These are phyloP conservation scores for Tritrichomonas musculus DNA, from an alignment of 208 protist species.

Conservation along the genomic window DNA sequence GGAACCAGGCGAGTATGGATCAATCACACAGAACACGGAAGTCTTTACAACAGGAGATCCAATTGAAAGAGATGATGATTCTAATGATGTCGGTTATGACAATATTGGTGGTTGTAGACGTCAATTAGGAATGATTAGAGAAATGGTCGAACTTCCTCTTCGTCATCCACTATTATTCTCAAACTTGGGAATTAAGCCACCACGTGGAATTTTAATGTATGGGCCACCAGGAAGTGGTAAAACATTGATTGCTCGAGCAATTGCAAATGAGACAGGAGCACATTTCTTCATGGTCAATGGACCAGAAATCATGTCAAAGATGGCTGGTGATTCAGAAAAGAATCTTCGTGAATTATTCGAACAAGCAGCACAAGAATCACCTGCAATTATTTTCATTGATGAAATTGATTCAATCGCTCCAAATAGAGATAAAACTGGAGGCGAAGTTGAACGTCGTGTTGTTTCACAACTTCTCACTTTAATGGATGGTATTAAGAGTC, in stretches of 20 bases:
- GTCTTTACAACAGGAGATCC: slow-evolving; percentile 99
- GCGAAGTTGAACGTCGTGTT: slow-evolving; percentile 99
- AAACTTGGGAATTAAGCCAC: slow-evolving; percentile 91
- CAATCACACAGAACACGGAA: slow-evolving; percentile 87
- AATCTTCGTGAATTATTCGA: slow-evolving; percentile 99
- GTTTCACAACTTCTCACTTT: slow-evolving; percentile 99
- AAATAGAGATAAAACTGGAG: slow-evolving; percentile 96
- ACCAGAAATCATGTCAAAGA: slow-evolving; percentile 99
- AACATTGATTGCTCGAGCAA: slow-evolving; percentile 97
- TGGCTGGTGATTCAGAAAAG: slow-evolving; percentile 97
- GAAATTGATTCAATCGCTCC: slow-evolving; percentile 99
- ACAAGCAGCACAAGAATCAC: slow-evolving; percentile 83
- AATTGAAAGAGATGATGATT: slow-evolving; percentile 91
- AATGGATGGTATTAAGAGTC: slow-evolving; percentile 98
- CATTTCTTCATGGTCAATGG: slow-evolving; percentile 99
- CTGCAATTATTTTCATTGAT: slow-evolving; percentile 99
- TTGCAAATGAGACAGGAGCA: slow-evolving; percentile 99
- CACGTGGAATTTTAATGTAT: slow-evolving; percentile 85
- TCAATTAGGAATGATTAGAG: slow-evolving; percentile 47
- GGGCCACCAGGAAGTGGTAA: slow-evolving; percentile 98
- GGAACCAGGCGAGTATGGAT: slow-evolving; percentile 69
- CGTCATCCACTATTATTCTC: slow-evolving; percentile 95
- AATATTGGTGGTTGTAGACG: slow-evolving; percentile 77
- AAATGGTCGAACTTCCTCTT: slow-evolving; percentile 98
- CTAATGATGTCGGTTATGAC: slow-evolving; percentile 87